Percentiles rank a stretch among this genome's conserved stretches.
These are phyloP conservation scores for Fagus crenata DNA, from an alignment of 306 rosid species.

Conservation along the genomic window DNA sequence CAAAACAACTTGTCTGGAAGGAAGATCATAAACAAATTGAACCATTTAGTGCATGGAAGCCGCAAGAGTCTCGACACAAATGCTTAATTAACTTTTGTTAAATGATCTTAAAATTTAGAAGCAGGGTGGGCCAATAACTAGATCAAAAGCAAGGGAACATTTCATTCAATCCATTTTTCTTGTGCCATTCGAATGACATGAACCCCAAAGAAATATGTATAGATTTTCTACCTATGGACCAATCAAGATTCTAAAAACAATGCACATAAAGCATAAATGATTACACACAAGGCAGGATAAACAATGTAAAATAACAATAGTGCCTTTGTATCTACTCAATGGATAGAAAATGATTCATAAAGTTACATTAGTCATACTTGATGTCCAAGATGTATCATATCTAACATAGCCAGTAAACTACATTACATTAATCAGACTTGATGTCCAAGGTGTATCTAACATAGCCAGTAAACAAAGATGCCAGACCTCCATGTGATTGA, in stretches of 20 bases:
- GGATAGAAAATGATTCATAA: neutral
- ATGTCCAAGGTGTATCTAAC: neutral
- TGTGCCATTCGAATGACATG: neutral
- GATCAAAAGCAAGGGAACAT: neutral
- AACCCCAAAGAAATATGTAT: neutral
- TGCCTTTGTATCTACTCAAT: neutral
- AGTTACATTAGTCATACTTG: constrained; percentile 15
- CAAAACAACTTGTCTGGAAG: neutral
- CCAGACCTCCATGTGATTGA: constrained; percentile 20
- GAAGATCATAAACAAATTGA: neutral
- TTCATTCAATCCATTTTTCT: neutral
- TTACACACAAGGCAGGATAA: neutral
- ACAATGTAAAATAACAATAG: neutral
- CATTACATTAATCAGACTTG: constrained; percentile 16
- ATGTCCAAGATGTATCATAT: neutral
- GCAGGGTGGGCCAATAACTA: neutral
- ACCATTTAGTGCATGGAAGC: neutral
- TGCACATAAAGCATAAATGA: neutral
- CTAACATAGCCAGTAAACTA: constrained; percentile 2
- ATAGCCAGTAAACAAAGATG: constrained; percentile 9
- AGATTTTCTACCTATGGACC: neutral
- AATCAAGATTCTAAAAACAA: neutral
- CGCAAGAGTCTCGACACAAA: neutral
- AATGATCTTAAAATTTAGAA: neutral
- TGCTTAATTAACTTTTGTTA: neutral